Base-by-base conservation (phyloP, 2,329 filamentous ascomycete species). In the Cladosporium oxysporum region DNA sequence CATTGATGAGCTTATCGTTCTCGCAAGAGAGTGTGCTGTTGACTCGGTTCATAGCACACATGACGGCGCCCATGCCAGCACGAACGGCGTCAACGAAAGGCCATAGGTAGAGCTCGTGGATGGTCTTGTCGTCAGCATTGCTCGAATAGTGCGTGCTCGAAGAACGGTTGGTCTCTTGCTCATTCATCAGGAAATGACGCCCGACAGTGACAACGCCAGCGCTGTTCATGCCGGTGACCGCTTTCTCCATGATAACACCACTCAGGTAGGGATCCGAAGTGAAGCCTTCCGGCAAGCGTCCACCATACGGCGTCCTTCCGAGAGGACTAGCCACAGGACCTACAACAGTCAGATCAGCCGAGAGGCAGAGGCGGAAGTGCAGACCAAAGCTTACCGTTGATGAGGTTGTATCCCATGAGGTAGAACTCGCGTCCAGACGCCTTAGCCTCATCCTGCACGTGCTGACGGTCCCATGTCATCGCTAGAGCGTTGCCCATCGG, bases 1-100 rank as follows among this genome's bases (percentile, higher is more conserved):
- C 90, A 71, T 93, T 95, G 69, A 95, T 82, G 1, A 93, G 80
- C 74, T 92, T 91, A 66, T 88, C 89, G 74, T 95, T 92, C 60
- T 88, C 85, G 71, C 89, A 91, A 2, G 57, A 29, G 18, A 55
- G 86, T 0, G 87, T 88, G 69, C 87, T 86, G 77, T 91, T 91
- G 74, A 91, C 79, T 75, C 88, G 88, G 75, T 91, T 89, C 78
- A 91, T 91, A 23, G 86, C 88, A 79, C 90, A 92, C 90, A 92
- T 91, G 55, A 90, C 78, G 2, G 85, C 83, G 1, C 85, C 87
- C 3, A 88, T 87, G 49, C 88, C 88, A 33, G 89, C 85, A 69
- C 83, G 83, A 31, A 91, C 85, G 1, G 89, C 86, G 72, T 91
- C 88, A 65, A 64, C 69, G 63, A 72, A 72, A 1, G 70, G 70